Evolutionary conservation across 2,329 filamentous ascomycete species (phyloP).

Genomic region (Phialophora verrucosa): DNA sequence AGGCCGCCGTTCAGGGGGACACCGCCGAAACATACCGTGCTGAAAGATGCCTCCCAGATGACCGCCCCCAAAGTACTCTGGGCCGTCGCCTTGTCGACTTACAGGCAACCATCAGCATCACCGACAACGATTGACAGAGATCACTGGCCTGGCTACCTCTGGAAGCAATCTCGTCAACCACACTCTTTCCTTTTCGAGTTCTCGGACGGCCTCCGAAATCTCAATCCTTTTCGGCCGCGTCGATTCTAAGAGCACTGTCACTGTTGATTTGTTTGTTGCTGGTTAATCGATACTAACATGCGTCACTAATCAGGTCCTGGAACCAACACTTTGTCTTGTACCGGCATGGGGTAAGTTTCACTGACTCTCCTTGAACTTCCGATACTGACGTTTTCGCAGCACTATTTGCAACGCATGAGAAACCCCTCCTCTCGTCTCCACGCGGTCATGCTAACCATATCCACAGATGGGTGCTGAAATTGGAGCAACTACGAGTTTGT

Average conservation of each 20-base stretch:
- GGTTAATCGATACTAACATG: conserved; percentile 43
- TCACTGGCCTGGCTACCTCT: neutral
- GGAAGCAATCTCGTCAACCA: neutral
- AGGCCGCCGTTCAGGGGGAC: neutral
- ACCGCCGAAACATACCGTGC: neutral
- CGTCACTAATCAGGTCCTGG: conserved; percentile 63
- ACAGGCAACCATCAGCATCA: neutral
- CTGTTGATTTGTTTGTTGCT: neutral
- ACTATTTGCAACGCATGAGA: neutral
- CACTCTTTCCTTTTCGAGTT: neutral
- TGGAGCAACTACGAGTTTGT: conserved; percentile 78
- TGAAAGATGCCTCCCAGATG: neutral
- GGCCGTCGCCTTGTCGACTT: too few relatives aligned
- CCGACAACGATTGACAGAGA: neutral
- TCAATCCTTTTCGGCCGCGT: neutral
- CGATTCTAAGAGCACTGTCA: neutral
- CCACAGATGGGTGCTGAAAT: conserved; percentile 46
- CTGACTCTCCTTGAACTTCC: neutral
- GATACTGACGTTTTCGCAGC: neutral
- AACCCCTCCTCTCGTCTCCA: neutral
- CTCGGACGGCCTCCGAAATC: neutral
- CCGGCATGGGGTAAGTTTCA: conserved; percentile 70
- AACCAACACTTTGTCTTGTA: conserved; percentile 74
- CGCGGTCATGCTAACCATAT: conserved; percentile 3
- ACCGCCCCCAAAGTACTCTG: neutral